Conservation (phyloP, 225 moss, liverwort and hornwort species). For the Takakia lepidozioides region DNA sequence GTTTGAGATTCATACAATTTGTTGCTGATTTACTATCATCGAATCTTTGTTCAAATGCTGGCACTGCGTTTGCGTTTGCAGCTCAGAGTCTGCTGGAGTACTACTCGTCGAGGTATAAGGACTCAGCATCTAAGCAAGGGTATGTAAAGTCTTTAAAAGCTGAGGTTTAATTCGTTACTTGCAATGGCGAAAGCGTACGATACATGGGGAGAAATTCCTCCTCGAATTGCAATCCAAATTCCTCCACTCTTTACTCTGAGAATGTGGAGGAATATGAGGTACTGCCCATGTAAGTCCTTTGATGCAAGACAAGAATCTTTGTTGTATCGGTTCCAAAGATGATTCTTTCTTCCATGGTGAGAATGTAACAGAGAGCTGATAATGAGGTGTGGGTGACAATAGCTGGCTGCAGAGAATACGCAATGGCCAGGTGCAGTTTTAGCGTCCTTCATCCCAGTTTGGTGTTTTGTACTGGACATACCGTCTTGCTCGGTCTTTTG, state of each 20-base stretch:
- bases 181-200: background rate
- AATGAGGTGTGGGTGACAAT: slow-evolving; percentile 9
- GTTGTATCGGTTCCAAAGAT: too few species aligned
- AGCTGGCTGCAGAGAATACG: slow-evolving; percentile 91
- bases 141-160: slow-evolving; percentile 6
- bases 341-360: background rate
- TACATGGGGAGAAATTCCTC: background rate
- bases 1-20: too few species aligned
- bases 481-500: background rate
- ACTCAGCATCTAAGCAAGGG: slow-evolving; percentile 67
- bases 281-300: background rate
- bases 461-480: background rate
- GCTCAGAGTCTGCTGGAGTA: slow-evolving; percentile 60
- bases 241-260: background rate
- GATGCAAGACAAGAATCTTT: slow-evolving; percentile 17
- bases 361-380: background rate
- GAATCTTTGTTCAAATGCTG: background rate
- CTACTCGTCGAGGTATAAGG: slow-evolving; percentile 59
- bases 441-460: slow-evolving; percentile 3
- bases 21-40: background rate
- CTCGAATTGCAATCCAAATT: background rate
- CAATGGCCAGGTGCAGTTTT: slow-evolving; percentile 61
- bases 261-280: background rate
- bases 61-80: slow-evolving; percentile 16
- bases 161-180: background rate